Evolutionary conservation across 1,284 basidiomycete species (phyloP).

Genomic region (Tylopilus microsporus): DNA sequence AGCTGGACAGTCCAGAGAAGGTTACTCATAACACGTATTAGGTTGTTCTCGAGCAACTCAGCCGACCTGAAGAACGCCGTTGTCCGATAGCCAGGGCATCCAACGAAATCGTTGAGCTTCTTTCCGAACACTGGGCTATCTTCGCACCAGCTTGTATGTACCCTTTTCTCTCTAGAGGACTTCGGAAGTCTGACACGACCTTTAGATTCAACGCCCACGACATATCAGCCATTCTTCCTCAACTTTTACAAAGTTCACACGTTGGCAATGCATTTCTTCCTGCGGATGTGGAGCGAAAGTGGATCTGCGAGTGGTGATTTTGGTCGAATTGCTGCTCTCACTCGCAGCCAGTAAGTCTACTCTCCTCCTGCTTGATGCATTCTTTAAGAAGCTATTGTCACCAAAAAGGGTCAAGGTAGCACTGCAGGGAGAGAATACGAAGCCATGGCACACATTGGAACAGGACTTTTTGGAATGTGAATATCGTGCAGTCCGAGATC

Average conservation of each 20-base stretch:
- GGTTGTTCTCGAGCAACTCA: conserved; percentile 82
- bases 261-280: conserved; percentile 82
- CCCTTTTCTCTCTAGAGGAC: neutral
- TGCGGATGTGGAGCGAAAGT: conserved; percentile 94
- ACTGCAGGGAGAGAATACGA: conserved; percentile 69
- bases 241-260: conserved; percentile 82
- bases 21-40: conserved; percentile 26
- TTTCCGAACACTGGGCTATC: conserved; percentile 84
- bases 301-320: conserved; percentile 80
- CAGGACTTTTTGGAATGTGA: conserved; percentile 81
- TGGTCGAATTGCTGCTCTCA: conserved; percentile 73
- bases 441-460: conserved; percentile 83
- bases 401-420: conserved; percentile 67
- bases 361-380: conserved; percentile 5
- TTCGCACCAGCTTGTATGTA: conserved; percentile 71
- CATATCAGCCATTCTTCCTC: conserved; percentile 87
- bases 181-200: conserved; percentile 20
- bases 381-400: conserved; percentile 2
- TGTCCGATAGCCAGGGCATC: conserved; percentile 87
- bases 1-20: neutral
- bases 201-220: conserved; percentile 73
- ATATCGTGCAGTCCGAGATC: conserved; percentile 82
- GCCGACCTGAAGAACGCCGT: conserved; percentile 68
- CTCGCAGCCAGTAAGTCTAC: conserved; percentile 75
- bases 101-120: conserved; percentile 80